A percentile compares a stretch with the other conserved stretches of the same genome.
Evolutionary conservation across 768 basidiomycete genomes (phyloP).

Genomic region (Lentinula edodes): DNA sequence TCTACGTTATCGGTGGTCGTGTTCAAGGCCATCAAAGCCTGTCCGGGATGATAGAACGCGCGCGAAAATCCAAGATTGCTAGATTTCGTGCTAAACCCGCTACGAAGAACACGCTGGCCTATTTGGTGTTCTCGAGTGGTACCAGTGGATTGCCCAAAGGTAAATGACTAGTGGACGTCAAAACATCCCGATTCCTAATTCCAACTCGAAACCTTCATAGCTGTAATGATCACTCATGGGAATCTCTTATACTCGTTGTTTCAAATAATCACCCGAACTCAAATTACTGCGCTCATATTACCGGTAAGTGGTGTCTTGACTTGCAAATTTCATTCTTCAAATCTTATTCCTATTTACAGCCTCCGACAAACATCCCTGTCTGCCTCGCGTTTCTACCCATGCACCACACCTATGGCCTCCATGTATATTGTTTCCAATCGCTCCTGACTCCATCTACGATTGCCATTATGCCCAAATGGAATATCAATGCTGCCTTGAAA

Average conservation of each 20-base stretch:
- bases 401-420: constrained; percentile 64
- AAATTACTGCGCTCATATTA: constrained; percentile 27
- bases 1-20: constrained; percentile 45
- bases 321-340: neutral
- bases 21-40: constrained; percentile 37
- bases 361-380: constrained; percentile 41
- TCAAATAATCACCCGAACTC: constrained; percentile 28
- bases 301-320: constrained; percentile 24
- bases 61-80: constrained; percentile 30
- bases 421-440: constrained; percentile 42
- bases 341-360: neutral
- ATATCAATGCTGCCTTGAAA: constrained; percentile 42
- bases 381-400: constrained; percentile 59
- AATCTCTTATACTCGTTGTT: constrained; percentile 45
- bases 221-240: constrained; percentile 70
- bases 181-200: too few relatives aligned
- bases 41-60: constrained; percentile 35
- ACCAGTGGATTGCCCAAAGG: constrained; percentile 77
- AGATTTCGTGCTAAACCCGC: constrained; percentile 39
- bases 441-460: constrained; percentile 41
- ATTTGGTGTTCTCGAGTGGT: constrained; percentile 73
- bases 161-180: constrained; percentile 11
- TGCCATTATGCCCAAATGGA: constrained; percentile 59
- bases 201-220: constrained; percentile 24
- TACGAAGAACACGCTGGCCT: constrained; percentile 51